A percentile compares a stretch with the other conserved stretches of the same genome.
Conservation (phyloP, 306 rosid genomes). For the Inga leiocalycina region DNA sequence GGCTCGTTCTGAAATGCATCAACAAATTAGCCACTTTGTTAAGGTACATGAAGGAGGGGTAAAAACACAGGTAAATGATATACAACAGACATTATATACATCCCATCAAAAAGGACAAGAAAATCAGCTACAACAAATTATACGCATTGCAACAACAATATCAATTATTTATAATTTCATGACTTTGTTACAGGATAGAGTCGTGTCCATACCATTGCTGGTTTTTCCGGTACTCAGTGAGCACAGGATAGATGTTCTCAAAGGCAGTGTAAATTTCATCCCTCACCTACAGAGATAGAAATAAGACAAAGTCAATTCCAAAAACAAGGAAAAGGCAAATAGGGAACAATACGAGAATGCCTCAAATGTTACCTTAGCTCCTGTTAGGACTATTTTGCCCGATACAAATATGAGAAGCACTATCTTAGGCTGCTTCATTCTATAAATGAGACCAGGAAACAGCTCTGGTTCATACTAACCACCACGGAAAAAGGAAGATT, state of each 20-base stretch:
- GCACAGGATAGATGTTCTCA: constrained; percentile 94
- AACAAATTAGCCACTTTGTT: not conserved
- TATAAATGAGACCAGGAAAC: constrained; percentile 93
- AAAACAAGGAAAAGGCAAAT: not conserved
- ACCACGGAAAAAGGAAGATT: constrained; percentile 14
- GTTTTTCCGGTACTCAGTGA: constrained; percentile 92
- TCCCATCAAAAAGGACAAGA: too few relatives aligned
- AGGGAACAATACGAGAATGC: not conserved
- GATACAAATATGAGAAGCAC: constrained; percentile 95
- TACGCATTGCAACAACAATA: too few relatives aligned
- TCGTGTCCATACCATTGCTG: constrained; percentile 71
- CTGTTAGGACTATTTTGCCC: constrained; percentile 94
- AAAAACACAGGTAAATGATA: too few relatives aligned
- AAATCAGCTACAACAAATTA: too few relatives aligned
- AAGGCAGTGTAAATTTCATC: constrained; percentile 91
- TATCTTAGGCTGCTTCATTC: constrained; percentile 97
- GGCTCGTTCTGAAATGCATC: constrained; percentile 61
- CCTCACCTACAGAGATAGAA: constrained; percentile 61
- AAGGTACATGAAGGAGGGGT: too few relatives aligned
- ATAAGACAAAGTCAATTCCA: constrained; percentile 14
- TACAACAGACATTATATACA: too few relatives aligned
- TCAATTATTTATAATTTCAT: not conserved
- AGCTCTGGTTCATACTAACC: constrained; percentile 93
- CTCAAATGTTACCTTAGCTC: constrained; percentile 75
- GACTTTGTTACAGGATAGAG: not conserved